Base-by-base conservation (phyloP, 305 asterid species). In the Fraxinus sp. region DNA sequence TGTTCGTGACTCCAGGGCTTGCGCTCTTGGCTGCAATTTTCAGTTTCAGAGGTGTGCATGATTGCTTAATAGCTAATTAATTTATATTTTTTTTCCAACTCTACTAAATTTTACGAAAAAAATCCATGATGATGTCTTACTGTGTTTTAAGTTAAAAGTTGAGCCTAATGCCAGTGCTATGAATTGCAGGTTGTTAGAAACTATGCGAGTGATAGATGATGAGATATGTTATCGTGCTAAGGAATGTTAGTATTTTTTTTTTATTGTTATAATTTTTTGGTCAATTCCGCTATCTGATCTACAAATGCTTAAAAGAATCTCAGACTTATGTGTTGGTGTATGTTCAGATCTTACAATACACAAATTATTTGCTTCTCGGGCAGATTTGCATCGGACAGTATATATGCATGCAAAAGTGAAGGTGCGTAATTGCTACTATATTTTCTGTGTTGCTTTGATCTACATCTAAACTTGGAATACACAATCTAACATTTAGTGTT, bases 201-300 rank as follows among this genome's bases (percentile, higher is more conserved):
- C 94, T 37, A 95, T 95, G 98, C 89, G 93, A 85, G 97, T 95
- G 36, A 88, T 95, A 46, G 95, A 87, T 77, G 93, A 95, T 80
- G 98, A 95, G 89, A 91, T 95, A 81, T 95, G 98, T 82, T 93
- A 93, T 77, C 97, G 98, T 79, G 95, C 96, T 18, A 92, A 92
- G 91, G 98, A 95, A 86, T 93, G 98, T 95, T 70, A 86, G 98
- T 91, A 84, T 77, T 84, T 79, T 32, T 83, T 72, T 30, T 30
- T 24, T 28, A 2, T 22, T 24, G 80, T 72, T 64, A 13, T 62
- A 26, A 26, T 26, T 66, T 28, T 66, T 28, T 24, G 2, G 16
- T 18, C 30, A 16, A 4, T 78, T 82, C 20, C 28, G 28, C 76
- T 76, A 14, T 28, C 66, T 20, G 72, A 59, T 52, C 36, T 43